These are phyloP conservation scores for Orbilia brochopaga DNA, from an alignment of 2,329 filamentous ascomycete species.

Conservation along the genomic window DNA sequence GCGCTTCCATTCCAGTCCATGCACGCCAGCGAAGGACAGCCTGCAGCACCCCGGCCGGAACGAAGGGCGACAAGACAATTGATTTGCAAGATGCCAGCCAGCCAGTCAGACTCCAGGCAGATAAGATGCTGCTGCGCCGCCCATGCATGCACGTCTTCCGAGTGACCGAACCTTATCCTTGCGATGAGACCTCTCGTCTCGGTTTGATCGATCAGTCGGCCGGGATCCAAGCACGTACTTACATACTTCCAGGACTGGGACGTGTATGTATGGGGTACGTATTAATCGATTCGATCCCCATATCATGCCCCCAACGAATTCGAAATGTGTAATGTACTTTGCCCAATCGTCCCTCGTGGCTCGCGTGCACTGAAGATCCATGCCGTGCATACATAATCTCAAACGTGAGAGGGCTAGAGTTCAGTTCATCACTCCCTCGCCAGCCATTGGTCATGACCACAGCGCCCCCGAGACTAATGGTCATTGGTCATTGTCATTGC, in stretches of 20 bases:
- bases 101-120: neutral
- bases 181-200: no score
- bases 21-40: neutral
- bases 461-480: no score
- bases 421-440: constrained; percentile 9
- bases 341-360: neutral
- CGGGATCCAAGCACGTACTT: no score
- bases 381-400: constrained; percentile 43
- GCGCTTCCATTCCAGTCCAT: neutral
- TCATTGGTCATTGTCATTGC: neutral
- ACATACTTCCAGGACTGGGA: neutral
- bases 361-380: constrained; percentile 42
- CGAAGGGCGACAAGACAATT: no score
- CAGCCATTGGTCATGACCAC: no score
- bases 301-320: neutral
- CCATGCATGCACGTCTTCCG: neutral
- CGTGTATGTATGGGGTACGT: neutral
- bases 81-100: neutral
- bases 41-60: no score
- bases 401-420: constrained; percentile 28
- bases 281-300: constrained; percentile 36
- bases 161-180: no score
- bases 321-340: neutral
- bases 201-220: no score
- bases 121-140: neutral